Evolutionary conservation across 164 flowering plant species (phyloP).

Genomic region (Brasenia schreberi): DNA sequence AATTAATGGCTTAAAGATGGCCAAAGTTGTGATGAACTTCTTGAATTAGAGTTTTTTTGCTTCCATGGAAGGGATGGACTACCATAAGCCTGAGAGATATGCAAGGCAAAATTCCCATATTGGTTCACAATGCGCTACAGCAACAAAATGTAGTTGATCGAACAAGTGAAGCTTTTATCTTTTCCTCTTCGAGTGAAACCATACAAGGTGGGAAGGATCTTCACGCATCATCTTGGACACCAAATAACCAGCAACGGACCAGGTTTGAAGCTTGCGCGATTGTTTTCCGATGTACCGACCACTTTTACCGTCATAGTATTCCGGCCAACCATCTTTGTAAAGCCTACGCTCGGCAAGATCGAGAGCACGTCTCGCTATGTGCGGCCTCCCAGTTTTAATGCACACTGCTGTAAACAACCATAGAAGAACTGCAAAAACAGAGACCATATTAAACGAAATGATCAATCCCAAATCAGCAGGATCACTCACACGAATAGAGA

Average conservation of each 20-base stretch:
- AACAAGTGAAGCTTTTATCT: constrained; percentile 2
- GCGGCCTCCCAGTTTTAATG: constrained; percentile 17
- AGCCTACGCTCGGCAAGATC: constrained; percentile 17
- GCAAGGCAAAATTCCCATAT: too few relatives aligned
- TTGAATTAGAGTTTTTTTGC: too few relatives aligned
- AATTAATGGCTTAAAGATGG: too few relatives aligned
- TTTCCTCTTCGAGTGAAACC: constrained; percentile 5
- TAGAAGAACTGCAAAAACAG: constrained; percentile 12
- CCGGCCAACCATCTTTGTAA: constrained; percentile 16
- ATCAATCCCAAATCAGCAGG: background rate
- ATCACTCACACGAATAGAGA: too few relatives aligned
- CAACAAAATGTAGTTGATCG: background rate
- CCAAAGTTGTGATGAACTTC: too few relatives aligned
- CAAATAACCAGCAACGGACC: constrained; percentile 19
- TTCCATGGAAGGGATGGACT: too few relatives aligned
- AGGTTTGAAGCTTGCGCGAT: constrained; percentile 17
- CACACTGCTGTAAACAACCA: constrained; percentile 14
- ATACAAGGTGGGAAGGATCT: constrained; percentile 14
- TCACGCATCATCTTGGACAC: constrained; percentile 18
- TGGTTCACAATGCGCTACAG: background rate
- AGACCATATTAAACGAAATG: background rate
- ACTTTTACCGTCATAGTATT: constrained; percentile 19
- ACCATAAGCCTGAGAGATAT: too few relatives aligned
- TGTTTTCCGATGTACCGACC: constrained; percentile 22
- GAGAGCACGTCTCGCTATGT: constrained; percentile 14